Evolutionary conservation across 768 basidiomycete species (phyloP).

Genomic region (Agaricus blazei): DNA sequence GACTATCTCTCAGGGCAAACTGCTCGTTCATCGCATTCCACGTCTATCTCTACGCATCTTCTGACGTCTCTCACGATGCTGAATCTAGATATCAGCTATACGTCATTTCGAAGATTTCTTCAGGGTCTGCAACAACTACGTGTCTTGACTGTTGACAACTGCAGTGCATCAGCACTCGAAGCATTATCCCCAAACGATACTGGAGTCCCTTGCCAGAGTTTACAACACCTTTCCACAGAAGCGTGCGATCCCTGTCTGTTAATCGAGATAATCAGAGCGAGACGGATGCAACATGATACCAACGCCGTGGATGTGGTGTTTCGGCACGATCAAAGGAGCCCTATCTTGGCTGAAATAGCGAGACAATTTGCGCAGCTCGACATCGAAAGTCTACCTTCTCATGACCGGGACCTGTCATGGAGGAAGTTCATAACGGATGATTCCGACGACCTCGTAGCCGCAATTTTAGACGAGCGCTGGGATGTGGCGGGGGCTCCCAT

Average conservation of each 20-base stretch:
- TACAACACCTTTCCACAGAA: background rate
- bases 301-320: background rate
- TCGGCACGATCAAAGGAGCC: background rate
- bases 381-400: background rate
- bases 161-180: background rate
- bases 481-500: background rate
- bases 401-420: background rate
- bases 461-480: conserved; percentile 1
- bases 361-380: background rate
- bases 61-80: background rate
- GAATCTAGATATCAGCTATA: conserved; percentile 1
- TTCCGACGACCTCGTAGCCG: conserved; percentile 7
- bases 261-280: background rate
- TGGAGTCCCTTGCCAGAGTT: background rate
- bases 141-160: background rate
- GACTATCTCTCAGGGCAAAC: background rate
- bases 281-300: background rate
- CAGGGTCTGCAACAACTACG: background rate
- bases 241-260: background rate
- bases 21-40: background rate
- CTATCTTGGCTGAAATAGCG: background rate
- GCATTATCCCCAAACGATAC: background rate
- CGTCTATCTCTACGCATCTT: background rate
- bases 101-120: background rate
- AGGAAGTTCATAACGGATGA: background rate